A percentile compares a stretch with the other conserved stretches of the same genome.
These are phyloP conservation scores for Sporothrix brasiliensis DNA, from an alignment of 2,329 filamentous ascomycete species.

Conservation along the genomic window DNA sequence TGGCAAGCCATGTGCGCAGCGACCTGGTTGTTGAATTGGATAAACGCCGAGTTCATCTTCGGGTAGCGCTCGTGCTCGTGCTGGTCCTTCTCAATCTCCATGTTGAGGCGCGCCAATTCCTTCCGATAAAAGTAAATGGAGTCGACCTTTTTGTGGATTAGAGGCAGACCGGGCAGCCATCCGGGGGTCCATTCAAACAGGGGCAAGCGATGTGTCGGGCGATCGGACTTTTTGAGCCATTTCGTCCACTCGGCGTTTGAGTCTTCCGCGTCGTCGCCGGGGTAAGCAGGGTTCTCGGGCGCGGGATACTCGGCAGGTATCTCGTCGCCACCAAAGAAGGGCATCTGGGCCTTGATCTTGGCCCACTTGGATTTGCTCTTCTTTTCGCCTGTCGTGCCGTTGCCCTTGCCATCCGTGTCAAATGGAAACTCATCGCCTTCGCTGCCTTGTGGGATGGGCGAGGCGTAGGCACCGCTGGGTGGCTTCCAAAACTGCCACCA, in stretches of 20 bases:
- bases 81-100: conserved; percentile 92
- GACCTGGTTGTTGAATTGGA: conserved; percentile 97
- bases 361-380: conserved; percentile 56
- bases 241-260: conserved; percentile 75
- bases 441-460: conserved; percentile 62
- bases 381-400: conserved; percentile 39
- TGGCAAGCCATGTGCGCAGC: conserved; percentile 98
- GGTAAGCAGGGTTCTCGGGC: conserved; percentile 65
- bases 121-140: conserved; percentile 89
- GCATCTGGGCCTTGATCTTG: conserved; percentile 53
- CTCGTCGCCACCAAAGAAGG: conserved; percentile 53
- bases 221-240: conserved; percentile 78
- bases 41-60: conserved; percentile 93
- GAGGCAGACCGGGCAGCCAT: conserved; percentile 78
- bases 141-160: conserved; percentile 88
- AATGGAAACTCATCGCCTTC: conserved; percentile 51
- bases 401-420: conserved; percentile 18
- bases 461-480: conserved; percentile 62
- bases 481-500: conserved; percentile 70
- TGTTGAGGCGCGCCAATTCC: conserved; percentile 82
- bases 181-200: conserved; percentile 55
- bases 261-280: conserved; percentile 62
- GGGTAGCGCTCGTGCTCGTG: conserved; percentile 82
- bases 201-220: conserved; percentile 80
- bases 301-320: conserved; percentile 59